Conservation (phyloP, 495 filamentous ascomycete species). For the Talaromyces trachyspermus region DNA sequence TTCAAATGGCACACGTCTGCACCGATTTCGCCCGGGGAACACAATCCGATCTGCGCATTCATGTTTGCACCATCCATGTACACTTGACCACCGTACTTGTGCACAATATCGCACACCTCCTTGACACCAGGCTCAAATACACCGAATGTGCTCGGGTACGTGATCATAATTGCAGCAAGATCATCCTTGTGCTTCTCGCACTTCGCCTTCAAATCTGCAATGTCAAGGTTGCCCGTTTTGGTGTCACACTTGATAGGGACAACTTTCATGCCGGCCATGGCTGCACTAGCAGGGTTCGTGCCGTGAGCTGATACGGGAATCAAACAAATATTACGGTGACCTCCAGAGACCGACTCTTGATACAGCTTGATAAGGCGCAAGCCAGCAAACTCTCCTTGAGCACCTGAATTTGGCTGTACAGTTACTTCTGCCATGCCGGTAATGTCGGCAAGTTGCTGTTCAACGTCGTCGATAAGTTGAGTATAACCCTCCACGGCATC, state of each 20-base stretch:
- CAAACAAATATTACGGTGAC: conserved; percentile 84
- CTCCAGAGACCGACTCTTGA: conserved; percentile 55
- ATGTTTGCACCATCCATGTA: conserved; percentile 99
- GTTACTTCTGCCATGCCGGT: conserved; percentile 89
- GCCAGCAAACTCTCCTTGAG: conserved; percentile 93
- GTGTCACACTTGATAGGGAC: conserved; percentile 88
- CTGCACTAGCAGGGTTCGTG: conserved; percentile 92
- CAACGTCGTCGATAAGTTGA: conserved; percentile 61
- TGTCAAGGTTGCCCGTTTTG: conserved; percentile 83
- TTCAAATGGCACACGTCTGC: conserved; percentile 98
- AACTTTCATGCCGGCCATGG: conserved; percentile 97
- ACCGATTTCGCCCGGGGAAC: conserved; percentile 93
- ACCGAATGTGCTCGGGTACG: conserved; percentile 94
- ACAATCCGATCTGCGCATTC: conserved; percentile 97
- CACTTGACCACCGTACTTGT: conserved; percentile 84
- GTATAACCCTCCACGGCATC: conserved; percentile 61
- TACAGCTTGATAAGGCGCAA: conserved; percentile 89
- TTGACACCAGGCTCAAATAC: conserved; percentile 92
- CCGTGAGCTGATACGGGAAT: conserved; percentile 97
- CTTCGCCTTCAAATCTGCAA: conserved; percentile 78
- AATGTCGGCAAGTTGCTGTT: conserved; percentile 71
- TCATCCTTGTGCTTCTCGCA: conserved; percentile 80
- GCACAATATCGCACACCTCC: conserved; percentile 78
- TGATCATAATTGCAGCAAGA: conserved; percentile 95
- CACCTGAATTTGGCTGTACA: conserved; percentile 93